These are phyloP conservation scores for Phytopythium helicoides DNA, from an alignment of 352 stramenopile species.

Conservation along the genomic window DNA sequence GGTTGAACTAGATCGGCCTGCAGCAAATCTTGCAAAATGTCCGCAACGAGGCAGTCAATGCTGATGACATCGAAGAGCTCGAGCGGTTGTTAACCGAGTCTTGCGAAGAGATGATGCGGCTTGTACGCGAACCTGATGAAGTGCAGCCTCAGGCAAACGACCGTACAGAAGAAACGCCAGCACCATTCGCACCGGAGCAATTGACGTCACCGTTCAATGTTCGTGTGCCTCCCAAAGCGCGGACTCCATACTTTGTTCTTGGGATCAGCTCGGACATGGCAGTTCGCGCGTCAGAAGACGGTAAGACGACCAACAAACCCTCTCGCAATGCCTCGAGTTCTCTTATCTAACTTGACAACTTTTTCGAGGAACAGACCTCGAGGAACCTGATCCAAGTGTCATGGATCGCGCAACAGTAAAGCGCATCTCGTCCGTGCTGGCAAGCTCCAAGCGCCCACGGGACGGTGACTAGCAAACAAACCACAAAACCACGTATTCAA, in stretches of 20 bases:
- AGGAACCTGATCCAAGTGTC: slow-evolving; percentile 62
- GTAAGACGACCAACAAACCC: slow-evolving; percentile 8
- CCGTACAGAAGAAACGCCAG: not conserved
- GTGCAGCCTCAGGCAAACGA: slow-evolving; percentile 9
- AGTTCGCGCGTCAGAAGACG: slow-evolving; percentile 30
- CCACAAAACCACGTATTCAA: no score
- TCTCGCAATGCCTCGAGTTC: slow-evolving; percentile 3
- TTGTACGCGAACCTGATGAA: slow-evolving; percentile 35
- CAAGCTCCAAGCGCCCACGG: slow-evolving; percentile 36
- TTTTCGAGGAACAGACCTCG: slow-evolving; percentile 26
- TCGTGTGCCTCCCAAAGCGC: slow-evolving; percentile 56
- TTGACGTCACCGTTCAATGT: slow-evolving; percentile 82
- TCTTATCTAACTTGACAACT: not conserved
- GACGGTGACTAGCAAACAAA: no score
- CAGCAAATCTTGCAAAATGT: slow-evolving; percentile 81
- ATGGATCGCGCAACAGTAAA: slow-evolving; percentile 83
- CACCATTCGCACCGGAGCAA: slow-evolving; percentile 35
- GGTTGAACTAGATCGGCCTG: slow-evolving; percentile 55
- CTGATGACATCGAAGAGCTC: slow-evolving; percentile 58
- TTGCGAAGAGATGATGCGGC: slow-evolving; percentile 75
- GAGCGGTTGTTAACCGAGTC: slow-evolving; percentile 55
- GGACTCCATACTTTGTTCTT: slow-evolving; percentile 58
- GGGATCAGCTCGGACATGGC: slow-evolving; percentile 27
- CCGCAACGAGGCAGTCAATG: slow-evolving; percentile 64
- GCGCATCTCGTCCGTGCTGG: slow-evolving; percentile 66